Conservation (phyloP, 1,284 basidiomycete genomes). For the Cystobasidium slooffiae region DNA sequence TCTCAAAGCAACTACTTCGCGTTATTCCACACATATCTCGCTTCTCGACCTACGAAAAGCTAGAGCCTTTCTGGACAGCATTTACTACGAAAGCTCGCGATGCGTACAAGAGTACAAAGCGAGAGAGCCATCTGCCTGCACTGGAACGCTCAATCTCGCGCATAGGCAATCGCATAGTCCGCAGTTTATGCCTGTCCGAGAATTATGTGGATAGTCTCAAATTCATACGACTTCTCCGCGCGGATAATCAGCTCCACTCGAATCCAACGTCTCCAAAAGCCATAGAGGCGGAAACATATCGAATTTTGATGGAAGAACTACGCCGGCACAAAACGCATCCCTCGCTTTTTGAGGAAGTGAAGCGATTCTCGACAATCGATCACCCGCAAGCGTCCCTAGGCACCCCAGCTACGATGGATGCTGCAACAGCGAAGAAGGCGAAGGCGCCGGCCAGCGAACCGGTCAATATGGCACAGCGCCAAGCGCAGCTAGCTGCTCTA, state of each 20-base stretch:
- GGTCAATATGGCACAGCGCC: no score
- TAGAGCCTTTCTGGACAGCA: constrained; percentile 8
- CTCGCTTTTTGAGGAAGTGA: neutral
- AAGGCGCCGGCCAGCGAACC: no score
- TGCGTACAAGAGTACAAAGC: neutral
- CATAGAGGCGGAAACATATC: constrained; percentile 21
- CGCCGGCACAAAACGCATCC: constrained; percentile 21
- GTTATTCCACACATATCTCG: constrained; percentile 27
- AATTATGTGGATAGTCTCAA: constrained; percentile 24
- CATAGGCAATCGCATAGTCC: constrained; percentile 16
- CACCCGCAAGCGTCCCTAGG: neutral
- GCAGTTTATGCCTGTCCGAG: constrained; percentile 6
- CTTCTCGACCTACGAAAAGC: constrained; percentile 26
- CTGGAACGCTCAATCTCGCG: neutral
- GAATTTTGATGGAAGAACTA: constrained; percentile 19
- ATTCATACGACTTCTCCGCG: constrained; percentile 3
- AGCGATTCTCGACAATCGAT: neutral
- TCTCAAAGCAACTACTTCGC: neutral
- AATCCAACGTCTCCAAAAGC: neutral
- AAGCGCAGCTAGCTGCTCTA: no score
- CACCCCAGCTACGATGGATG: neutral
- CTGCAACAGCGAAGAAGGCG: neutral
- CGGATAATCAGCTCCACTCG: neutral
- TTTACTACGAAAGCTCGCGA: neutral
- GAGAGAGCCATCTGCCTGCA: neutral